phyloP scores from a whole-genome alignment of 2,329 filamentous ascomycete species.

The Byssoonygena ceratinophila region DNA sequence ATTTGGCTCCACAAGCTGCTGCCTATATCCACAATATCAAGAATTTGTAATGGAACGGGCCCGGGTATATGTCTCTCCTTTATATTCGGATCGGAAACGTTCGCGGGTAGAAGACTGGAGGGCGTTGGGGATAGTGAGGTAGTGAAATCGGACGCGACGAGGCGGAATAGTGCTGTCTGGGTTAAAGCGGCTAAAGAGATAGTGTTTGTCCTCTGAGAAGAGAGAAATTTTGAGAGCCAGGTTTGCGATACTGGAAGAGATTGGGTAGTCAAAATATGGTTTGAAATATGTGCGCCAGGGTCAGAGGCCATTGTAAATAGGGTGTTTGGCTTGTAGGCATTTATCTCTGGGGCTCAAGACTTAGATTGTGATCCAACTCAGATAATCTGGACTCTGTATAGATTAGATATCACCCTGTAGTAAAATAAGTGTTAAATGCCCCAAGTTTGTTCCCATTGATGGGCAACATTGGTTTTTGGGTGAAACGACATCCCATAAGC shows the following conservation, averaged over 20 bases:
- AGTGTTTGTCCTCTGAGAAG: conserved; percentile 41
- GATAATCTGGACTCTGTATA: no score
- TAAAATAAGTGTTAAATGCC: no score
- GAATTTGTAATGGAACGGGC: conserved; percentile 65
- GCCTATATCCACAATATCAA: conserved; percentile 76
- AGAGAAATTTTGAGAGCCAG: conserved; percentile 58
- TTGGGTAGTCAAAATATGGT: conserved; percentile 46
- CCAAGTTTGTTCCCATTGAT: no score
- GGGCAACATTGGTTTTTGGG: no score
- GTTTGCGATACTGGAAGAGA: conserved; percentile 45
- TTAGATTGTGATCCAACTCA: no score
- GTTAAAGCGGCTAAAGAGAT: conserved; percentile 59
- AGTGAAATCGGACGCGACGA: conserved; percentile 69
- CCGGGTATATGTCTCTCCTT: conserved; percentile 48
- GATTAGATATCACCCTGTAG: no score
- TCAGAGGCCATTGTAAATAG: conserved; percentile 12
- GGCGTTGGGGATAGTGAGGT: conserved; percentile 40
- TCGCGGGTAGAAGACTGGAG: conserved; percentile 47
- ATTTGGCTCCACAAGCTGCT: conserved; percentile 76
- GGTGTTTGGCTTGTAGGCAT: not conserved
- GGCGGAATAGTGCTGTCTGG: conserved; percentile 68
- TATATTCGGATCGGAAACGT: conserved; percentile 44
- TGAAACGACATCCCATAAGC: no score
- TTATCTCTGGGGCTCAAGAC: no score
- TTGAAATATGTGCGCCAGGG: conserved; percentile 27